These are phyloP conservation scores for Gigaspora rosea DNA, from an alignment of 192 early-diverging fungal genomes.

Conservation along the genomic window DNA sequence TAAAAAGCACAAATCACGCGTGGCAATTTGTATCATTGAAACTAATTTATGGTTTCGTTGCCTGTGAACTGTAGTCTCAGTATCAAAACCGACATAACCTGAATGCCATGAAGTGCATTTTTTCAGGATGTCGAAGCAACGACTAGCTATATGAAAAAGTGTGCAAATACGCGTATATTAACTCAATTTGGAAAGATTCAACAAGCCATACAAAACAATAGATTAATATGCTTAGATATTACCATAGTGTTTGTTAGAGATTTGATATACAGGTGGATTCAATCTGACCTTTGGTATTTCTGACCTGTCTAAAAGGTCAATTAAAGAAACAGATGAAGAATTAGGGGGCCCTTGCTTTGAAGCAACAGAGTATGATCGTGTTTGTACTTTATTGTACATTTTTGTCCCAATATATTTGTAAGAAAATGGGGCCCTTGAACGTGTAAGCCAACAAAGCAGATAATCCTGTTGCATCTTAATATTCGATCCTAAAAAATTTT, in stretches of 20 bases:
- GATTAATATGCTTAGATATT: background rate
- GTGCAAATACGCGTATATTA: background rate
- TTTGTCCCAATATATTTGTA: background rate
- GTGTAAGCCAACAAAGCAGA: too few relatives aligned
- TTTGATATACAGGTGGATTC: constrained; percentile 14
- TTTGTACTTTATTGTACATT: constrained; percentile 2
- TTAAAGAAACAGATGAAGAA: background rate
- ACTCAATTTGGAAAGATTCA: background rate
- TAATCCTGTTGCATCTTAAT: too few relatives aligned
- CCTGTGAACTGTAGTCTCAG: constrained; percentile 40
- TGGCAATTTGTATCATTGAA: constrained; percentile 47
- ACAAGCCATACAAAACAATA: background rate
- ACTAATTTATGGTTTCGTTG: constrained; percentile 13
- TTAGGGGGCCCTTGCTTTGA: background rate
- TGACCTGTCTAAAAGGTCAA: background rate
- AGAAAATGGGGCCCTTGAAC: too few relatives aligned
- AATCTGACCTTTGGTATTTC: constrained; percentile 1
- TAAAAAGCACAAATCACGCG: constrained; percentile 43
- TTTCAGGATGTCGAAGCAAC: constrained; percentile 16
- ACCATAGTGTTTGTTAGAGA: background rate
- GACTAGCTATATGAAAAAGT: background rate
- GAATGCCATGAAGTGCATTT: background rate
- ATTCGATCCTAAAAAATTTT: too few relatives aligned
- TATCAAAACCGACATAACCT: constrained; percentile 46
- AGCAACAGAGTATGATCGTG: background rate